These are phyloP conservation scores for Dothideomycetes sp. DNA, from an alignment of 2,329 filamentous ascomycete species.

Conservation along the genomic window DNA sequence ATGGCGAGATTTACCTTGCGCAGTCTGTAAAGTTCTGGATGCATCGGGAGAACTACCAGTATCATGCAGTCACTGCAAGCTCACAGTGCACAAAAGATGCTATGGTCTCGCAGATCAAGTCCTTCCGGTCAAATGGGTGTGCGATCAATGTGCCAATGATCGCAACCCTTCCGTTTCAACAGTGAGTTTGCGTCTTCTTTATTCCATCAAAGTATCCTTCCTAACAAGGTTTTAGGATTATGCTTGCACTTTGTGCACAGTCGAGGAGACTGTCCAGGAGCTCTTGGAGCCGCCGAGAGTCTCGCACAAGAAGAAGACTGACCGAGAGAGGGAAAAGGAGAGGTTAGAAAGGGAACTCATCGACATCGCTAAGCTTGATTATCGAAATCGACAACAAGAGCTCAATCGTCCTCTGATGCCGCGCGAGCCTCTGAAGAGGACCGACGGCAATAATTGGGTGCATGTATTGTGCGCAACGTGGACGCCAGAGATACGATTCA, in stretches of 20 bases:
- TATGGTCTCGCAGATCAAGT: conserved; percentile 67
- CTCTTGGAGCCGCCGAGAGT: conserved; percentile 73
- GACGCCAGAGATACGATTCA: conserved; percentile 88
- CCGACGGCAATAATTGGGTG: conserved; percentile 95
- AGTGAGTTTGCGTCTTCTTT: conserved; percentile 36
- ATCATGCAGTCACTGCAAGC: conserved; percentile 74
- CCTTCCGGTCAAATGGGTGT: conserved; percentile 65
- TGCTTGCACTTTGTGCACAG: conserved; percentile 83
- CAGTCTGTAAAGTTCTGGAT: conserved; percentile 68
- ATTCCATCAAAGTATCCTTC: conserved; percentile 1
- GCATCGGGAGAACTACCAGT: conserved; percentile 61
- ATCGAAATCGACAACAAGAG: conserved; percentile 71
- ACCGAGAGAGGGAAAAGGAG: conserved; percentile 84
- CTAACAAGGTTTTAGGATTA: conserved; percentile 51
- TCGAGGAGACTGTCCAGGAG: conserved; percentile 70
- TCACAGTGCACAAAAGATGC: conserved; percentile 85
- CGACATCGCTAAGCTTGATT: conserved; percentile 67
- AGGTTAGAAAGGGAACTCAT: conserved; percentile 75
- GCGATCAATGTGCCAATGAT: conserved; percentile 93
- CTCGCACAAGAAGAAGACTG: conserved; percentile 78
- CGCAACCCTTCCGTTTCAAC: conserved; percentile 88
- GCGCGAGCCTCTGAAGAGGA: conserved; percentile 84
- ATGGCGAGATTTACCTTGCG: conserved; percentile 69
- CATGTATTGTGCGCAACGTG: conserved; percentile 89
- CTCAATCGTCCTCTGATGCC: conserved; percentile 73